Conservation (phyloP, 441 rosid genomes). For the Pelargonium exstipulatum region DNA sequence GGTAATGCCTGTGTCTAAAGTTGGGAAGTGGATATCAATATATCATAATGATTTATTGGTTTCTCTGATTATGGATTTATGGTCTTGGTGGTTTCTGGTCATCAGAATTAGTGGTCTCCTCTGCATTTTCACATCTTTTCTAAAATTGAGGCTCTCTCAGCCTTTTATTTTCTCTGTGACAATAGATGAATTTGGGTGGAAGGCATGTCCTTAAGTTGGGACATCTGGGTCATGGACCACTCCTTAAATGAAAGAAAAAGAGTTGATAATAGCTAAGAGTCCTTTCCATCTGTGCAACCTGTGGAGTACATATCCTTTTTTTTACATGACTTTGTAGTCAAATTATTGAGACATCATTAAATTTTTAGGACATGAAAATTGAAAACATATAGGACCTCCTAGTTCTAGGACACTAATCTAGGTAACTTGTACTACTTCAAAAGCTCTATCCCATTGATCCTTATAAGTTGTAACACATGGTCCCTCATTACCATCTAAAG, state of each 20-base stretch:
- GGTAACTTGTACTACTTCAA: neutral
- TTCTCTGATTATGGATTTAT: neutral
- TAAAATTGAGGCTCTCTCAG: too few species aligned
- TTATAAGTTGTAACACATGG: neutral
- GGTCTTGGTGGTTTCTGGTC: too few species aligned
- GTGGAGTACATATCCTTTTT: neutral
- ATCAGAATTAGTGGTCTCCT: too few species aligned
- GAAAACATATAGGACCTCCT: neutral
- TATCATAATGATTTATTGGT: too few species aligned
- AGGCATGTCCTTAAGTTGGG: neutral
- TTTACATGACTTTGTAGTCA: neutral
- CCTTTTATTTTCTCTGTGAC: neutral
- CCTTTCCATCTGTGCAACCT: neutral
- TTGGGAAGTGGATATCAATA: too few species aligned
- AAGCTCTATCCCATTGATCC: neutral
- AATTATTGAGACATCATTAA: neutral
- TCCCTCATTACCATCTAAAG: too few species aligned
- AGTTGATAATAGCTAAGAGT: neutral
- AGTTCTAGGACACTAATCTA: neutral
- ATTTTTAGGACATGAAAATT: neutral
- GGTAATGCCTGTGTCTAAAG: too few species aligned
- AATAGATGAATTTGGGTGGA: neutral
- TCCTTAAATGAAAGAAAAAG: neutral
- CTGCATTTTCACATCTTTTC: too few species aligned
- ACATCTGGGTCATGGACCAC: conserved; percentile 18